Base-by-base conservation (phyloP, 2,329 filamentous ascomycete species). In the Diaporthe sp. region DNA sequence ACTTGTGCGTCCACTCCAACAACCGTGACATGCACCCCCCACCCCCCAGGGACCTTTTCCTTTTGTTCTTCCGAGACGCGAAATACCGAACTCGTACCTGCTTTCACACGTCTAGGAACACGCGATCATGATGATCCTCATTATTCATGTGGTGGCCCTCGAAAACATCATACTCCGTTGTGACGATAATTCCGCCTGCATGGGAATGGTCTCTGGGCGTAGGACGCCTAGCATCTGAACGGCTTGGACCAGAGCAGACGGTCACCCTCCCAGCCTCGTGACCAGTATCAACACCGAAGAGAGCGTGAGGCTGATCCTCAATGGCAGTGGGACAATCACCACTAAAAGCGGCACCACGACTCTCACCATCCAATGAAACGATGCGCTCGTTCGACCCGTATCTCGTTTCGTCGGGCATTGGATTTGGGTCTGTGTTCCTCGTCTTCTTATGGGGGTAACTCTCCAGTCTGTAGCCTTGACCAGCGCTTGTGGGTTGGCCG, bases 321-420 rank as follows among this genome's bases (percentile, higher is more conserved):
- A 32, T 35, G 4, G 39, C 8, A 30, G 25, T 8, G 4, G 7
- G 9, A 17, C 13, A 15, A 8, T 53, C 42, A 25, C 10, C 32
- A 6, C 15, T 42, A 22, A 56, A 47, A 19, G n/a, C 32, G 12
- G 47, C 25, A 17, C 22, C 37, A 13, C 22, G 44, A 13, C 2
- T 32, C 32, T 55, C 56, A 3, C 13, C 22, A 51, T 39, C 47
- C n/a, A 42, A 2, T 6, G 59, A 15, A n/a, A 71, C 32, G 10
- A 71, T 71, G 35, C 42, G 70, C 37, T 71, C 70, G 19, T 71
- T 42, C 12, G 70, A 71, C 8, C 70, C 70, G 7, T 42, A 71
- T 1, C 42, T 37, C 3, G 56, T 53, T 3, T 71, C 69, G 12
- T 63, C 56, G 1, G 70, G 70, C 35, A 71, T 2, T 3, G 56